phyloP scores from a whole-genome alignment of 2,329 filamentous ascomycete genomes.

The Paecilomyces sp. region DNA sequence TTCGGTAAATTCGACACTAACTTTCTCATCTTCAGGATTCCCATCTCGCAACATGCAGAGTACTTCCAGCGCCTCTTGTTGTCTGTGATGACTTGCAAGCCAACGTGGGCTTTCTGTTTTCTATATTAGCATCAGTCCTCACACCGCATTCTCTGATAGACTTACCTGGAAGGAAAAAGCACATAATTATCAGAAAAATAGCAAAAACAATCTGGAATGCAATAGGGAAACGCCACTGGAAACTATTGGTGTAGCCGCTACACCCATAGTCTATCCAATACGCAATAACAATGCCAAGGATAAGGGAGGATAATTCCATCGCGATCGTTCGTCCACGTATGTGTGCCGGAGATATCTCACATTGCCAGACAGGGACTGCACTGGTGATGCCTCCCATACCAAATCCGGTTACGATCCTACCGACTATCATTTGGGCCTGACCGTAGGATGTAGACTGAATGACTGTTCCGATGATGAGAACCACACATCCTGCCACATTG shows the following conservation, averaged over 20 bases:
- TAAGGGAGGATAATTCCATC: constrained; percentile 1
- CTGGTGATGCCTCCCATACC: constrained; percentile 44
- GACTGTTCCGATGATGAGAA: constrained; percentile 3
- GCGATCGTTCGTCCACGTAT: constrained; percentile 6
- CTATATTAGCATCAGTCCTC: not conserved
- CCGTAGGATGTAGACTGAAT: constrained; percentile 1
- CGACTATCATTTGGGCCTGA: constrained; percentile 39
- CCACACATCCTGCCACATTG: not conserved
- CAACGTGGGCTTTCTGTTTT: not conserved
- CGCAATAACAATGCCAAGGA: constrained; percentile 11
- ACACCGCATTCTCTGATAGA: not conserved
- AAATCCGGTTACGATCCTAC: constrained; percentile 39
- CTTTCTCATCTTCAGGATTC: not conserved
- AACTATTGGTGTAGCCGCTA: constrained; percentile 5
- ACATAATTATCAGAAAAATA: not conserved
- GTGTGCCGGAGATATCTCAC: constrained; percentile 1
- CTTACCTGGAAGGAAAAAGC: not conserved
- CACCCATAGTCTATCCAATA: constrained; percentile 10
- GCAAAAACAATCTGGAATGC: constrained; percentile 7
- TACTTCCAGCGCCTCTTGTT: not conserved
- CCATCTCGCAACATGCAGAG: not conserved
- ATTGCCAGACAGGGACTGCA: constrained; percentile 40
- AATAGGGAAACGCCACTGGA: constrained; percentile 8
- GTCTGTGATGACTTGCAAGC: not conserved
- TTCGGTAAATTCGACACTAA: not conserved